Evolutionary conservation across 164 flowering plant genomes (phyloP).

Genomic region (Taxillus chinensis): DNA sequence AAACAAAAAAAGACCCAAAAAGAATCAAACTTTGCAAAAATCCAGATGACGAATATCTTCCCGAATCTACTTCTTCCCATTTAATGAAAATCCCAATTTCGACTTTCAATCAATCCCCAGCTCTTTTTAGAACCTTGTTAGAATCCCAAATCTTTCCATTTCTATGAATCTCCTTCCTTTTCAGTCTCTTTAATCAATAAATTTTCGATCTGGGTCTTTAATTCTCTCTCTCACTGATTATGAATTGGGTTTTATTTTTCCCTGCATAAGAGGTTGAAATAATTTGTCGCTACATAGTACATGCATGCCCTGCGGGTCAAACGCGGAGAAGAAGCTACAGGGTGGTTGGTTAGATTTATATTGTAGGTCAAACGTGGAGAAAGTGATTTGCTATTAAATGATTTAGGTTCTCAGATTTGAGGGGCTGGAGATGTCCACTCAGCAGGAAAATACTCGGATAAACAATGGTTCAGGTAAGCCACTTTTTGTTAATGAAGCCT

Average conservation of each 20-base stretch:
- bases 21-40: no score
- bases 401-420: neutral
- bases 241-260: neutral
- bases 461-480: constrained; percentile 8
- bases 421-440: constrained; percentile 18
- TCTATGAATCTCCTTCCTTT: no score
- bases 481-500: neutral
- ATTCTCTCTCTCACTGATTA: neutral
- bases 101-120: no score
- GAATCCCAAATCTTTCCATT: no score
- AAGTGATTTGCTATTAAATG: constrained; percentile 2
- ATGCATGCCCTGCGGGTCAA: neutral
- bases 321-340: constrained; percentile 9
- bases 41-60: no score
- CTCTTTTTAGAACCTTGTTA: no score
- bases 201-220: neutral
- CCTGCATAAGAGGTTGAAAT: neutral
- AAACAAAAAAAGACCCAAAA: no score
- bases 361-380: no score
- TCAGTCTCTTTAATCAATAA: no score
- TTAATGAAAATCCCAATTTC: no score
- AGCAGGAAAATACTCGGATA: constrained; percentile 3
- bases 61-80: no score
- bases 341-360: constrained; percentile 7
- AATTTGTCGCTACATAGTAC: neutral